These are phyloP conservation scores for Coniochaeta sp. DNA, from an alignment of 2,329 filamentous ascomycete genomes.

Conservation along the genomic window DNA sequence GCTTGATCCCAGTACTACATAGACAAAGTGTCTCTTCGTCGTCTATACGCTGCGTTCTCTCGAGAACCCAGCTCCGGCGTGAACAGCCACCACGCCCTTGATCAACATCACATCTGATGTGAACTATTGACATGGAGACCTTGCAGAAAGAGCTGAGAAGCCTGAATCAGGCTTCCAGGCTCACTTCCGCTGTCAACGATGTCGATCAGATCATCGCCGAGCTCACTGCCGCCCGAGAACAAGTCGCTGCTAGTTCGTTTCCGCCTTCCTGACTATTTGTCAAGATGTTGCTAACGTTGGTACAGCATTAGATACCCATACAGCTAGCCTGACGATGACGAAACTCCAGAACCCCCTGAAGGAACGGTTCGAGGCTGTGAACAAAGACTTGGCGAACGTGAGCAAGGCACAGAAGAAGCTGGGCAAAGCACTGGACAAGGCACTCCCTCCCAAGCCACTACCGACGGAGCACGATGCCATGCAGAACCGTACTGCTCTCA, in stretches of 20 bases:
- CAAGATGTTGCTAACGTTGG: background rate
- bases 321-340: slow-evolving; percentile 66
- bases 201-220: slow-evolving; percentile 77
- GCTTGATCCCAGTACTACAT: background rate
- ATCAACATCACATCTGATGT: slow-evolving; percentile 19
- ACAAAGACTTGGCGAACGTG: slow-evolving; percentile 73
- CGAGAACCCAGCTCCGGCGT: background rate
- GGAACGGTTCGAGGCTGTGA: slow-evolving; percentile 70
- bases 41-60: background rate
- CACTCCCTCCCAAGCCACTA: slow-evolving; percentile 48
- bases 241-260: slow-evolving; percentile 58
- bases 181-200: slow-evolving; percentile 65
- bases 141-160: slow-evolving; percentile 69
- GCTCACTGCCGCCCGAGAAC: slow-evolving; percentile 64
- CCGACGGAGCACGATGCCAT: slow-evolving; percentile 77
- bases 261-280: background rate
- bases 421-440: slow-evolving; percentile 77
- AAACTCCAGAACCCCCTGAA: slow-evolving; percentile 84
- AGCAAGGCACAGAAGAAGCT: slow-evolving; percentile 78
- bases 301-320: slow-evolving; percentile 54
- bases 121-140: slow-evolving; percentile 31
- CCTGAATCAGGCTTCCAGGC: slow-evolving; percentile 60
- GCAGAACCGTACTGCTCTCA: slow-evolving; percentile 63
- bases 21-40: background rate
- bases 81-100: background rate